A percentile compares a stretch with the other conserved stretches of the same genome.
Evolutionary conservation across 768 basidiomycete species (phyloP).

Genomic region (Fomitopsis pulvina): DNA sequence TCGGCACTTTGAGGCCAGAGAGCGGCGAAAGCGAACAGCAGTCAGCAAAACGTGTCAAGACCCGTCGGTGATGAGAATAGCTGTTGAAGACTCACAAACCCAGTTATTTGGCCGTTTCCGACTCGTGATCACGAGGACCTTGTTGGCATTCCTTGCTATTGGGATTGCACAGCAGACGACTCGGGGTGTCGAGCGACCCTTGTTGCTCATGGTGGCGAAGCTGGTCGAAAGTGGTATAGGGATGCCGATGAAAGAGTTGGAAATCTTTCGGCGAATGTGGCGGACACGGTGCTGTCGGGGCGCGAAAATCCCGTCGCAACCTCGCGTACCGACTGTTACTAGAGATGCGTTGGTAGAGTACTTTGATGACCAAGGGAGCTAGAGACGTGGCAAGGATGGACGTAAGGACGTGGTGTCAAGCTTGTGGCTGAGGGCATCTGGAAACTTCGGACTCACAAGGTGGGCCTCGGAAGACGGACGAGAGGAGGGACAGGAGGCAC

Average conservation of each 20-base stretch:
- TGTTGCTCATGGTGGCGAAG: conserved; percentile 41
- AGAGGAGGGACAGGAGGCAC: background rate
- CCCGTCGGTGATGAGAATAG: conserved; percentile 9
- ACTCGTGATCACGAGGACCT: conserved; percentile 80
- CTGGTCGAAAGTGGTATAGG: too few relatives aligned
- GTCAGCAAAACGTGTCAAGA: conserved; percentile 6
- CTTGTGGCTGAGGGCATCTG: background rate
- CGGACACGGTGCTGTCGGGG: background rate
- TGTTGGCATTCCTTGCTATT: conserved; percentile 63
- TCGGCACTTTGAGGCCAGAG: conserved; percentile 55
- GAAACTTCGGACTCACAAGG: conserved; percentile 1
- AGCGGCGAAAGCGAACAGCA: conserved; percentile 4
- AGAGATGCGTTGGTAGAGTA: too few relatives aligned
- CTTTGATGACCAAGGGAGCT: too few relatives aligned
- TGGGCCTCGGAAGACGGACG: background rate
- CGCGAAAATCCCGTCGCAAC: too few relatives aligned
- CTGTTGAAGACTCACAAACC: conserved; percentile 68
- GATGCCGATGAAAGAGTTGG: too few relatives aligned
- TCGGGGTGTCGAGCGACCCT: conserved; percentile 75
- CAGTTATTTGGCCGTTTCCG: conserved; percentile 74
- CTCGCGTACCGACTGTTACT: too few relatives aligned
- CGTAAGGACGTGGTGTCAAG: too few relatives aligned
- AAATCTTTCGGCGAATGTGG: background rate
- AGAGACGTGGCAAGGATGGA: too few relatives aligned
- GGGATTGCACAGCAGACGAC: conserved; percentile 91